phyloP scores from a whole-genome alignment of 2,329 filamentous ascomycete genomes.

The Hypoxylon sp. region DNA sequence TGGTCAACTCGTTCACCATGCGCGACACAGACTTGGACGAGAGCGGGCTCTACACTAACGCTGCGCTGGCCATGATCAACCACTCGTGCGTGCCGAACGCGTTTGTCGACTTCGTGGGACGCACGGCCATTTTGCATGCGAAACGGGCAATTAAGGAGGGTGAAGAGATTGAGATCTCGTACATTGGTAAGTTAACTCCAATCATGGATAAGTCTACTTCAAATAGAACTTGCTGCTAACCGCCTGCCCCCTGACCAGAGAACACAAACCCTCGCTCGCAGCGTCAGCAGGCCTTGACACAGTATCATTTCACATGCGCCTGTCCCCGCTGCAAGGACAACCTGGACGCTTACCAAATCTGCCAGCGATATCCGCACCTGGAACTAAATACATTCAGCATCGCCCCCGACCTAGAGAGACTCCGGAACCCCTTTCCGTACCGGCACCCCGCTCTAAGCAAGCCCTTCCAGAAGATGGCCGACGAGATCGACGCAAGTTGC shows the following conservation, averaged over 20 bases:
- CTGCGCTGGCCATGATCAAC: conserved; percentile 69
- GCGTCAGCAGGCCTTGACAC: conserved; percentile 57
- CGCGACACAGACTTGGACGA: conserved; percentile 64
- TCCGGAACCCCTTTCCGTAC: conserved; percentile 51
- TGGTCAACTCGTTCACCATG: conserved; percentile 72
- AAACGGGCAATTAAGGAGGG: conserved; percentile 61
- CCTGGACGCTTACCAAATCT: conserved; percentile 66
- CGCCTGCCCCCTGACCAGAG: conserved; percentile 52
- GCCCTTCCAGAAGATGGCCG: conserved; percentile 40
- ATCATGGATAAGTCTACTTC: not conserved
- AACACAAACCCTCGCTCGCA: conserved; percentile 56
- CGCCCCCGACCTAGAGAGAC: conserved; percentile 53
- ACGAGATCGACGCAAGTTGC: conserved; percentile 51
- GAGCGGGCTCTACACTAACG: conserved; percentile 67
- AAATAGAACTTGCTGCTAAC: conserved; percentile 6
- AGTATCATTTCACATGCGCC: conserved; percentile 65
- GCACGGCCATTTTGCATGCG: conserved; percentile 64
- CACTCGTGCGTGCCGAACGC: conserved; percentile 73
- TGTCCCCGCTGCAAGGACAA: conserved; percentile 64
- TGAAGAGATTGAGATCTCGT: conserved; percentile 71
- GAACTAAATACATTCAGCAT: conserved; percentile 61
- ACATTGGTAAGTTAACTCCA: conserved; percentile 64
- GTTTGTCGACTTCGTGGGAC: conserved; percentile 65
- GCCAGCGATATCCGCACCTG: conserved; percentile 55
- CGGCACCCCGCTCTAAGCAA: conserved; percentile 45